phyloP scores from a whole-genome alignment of 192 early-diverging fungal species.

The Chytriomyces sp. region DNA sequence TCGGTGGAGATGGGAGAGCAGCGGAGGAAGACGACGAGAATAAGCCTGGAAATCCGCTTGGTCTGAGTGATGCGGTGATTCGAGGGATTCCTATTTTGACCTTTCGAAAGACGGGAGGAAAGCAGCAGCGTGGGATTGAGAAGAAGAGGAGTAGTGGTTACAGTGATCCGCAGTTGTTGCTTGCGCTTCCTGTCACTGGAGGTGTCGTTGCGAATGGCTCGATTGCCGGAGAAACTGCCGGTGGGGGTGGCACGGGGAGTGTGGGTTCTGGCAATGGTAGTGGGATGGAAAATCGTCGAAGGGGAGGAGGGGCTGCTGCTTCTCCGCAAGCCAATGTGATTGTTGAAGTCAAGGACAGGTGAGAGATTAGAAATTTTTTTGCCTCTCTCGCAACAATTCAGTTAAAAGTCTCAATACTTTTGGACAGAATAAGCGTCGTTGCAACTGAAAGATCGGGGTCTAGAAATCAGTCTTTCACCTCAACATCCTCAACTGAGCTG shows the following conservation, averaged over 20 bases:
- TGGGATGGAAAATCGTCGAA: not conserved
- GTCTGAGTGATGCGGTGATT: slow-evolving; percentile 70
- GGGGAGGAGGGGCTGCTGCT: not conserved
- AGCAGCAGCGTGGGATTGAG: not conserved
- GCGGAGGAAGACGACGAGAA: not conserved
- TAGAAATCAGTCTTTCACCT: too few species aligned
- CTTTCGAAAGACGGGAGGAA: slow-evolving; percentile 26
- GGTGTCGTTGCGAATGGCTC: not conserved
- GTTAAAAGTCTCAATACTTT: too few species aligned
- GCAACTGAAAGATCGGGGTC: too few species aligned
- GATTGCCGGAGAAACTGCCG: too few species aligned
- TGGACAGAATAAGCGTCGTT: too few species aligned
- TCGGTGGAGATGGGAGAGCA: not conserved
- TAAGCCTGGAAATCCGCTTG: slow-evolving; percentile 1
- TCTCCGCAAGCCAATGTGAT: not conserved
- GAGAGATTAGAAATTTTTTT: too few species aligned
- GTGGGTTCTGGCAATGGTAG: not conserved
- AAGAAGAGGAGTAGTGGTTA: slow-evolving; percentile 34
- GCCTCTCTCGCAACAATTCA: too few species aligned
- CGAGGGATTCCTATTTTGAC: slow-evolving; percentile 68
- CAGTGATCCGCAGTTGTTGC: slow-evolving; percentile 18
- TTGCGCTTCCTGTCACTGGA: slow-evolving; percentile 14
- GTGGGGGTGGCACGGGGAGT: not conserved
- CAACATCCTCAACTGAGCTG: not conserved
- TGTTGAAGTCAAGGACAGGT: not conserved